These are phyloP conservation scores for Vaccinium darrowii DNA, from an alignment of 148 eudicot species.

Conservation along the genomic window DNA sequence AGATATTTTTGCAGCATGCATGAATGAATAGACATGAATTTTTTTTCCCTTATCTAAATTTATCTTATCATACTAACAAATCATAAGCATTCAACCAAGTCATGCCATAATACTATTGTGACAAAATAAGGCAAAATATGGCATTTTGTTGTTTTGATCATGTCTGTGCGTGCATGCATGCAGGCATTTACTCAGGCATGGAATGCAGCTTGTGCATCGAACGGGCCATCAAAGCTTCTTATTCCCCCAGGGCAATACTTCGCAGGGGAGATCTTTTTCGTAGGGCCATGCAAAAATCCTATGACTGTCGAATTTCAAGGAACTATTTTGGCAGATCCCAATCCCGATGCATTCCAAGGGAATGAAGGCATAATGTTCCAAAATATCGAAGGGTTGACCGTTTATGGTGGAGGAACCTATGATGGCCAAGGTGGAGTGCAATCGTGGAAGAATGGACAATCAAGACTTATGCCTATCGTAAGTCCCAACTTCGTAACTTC, in stretches of 20 bases:
- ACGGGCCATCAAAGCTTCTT: slow-evolving; percentile 1
- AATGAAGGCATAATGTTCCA: not conserved
- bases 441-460: not conserved
- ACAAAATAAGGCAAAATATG: not conserved
- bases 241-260: slow-evolving; percentile 7
- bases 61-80: not conserved
- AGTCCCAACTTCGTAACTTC: not conserved
- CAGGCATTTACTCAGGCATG: slow-evolving; percentile 53
- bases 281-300: slow-evolving; percentile 1
- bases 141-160: not conserved
- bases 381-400: not conserved
- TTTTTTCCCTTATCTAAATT: not conserved
- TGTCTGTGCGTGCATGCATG: not conserved
- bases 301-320: slow-evolving; percentile 2
- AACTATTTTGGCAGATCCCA: not conserved
- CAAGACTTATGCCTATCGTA: not conserved
- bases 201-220: slow-evolving; percentile 49
- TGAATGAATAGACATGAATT: not conserved
- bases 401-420: slow-evolving; percentile 3
- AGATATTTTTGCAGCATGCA: not conserved
- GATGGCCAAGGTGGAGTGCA: not conserved
- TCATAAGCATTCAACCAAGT: not conserved
- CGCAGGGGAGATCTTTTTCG: not conserved
- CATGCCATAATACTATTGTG: not conserved
- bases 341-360: not conserved